Evolutionary conservation across 1,139 yeast species (phyloP).

Genomic region (Geotrichum reessii): DNA sequence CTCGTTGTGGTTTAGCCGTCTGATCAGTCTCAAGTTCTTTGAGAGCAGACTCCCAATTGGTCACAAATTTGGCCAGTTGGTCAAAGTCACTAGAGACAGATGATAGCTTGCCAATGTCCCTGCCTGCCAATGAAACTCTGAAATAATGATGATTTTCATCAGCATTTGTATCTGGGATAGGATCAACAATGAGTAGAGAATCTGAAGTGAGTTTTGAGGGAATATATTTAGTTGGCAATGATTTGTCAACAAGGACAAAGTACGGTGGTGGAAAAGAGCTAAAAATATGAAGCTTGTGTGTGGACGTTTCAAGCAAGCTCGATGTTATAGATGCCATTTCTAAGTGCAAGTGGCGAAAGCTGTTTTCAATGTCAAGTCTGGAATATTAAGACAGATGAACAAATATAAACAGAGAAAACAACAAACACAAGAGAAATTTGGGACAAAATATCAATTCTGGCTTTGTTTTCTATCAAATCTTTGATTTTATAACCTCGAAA

Average conservation of each 20-base stretch:
- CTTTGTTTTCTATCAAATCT: no score
- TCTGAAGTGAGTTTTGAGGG: slow-evolving; percentile 1
- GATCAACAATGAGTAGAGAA: slow-evolving; percentile 2
- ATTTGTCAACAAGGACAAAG: slow-evolving; percentile 8
- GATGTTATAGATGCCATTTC: neutral
- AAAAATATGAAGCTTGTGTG: slow-evolving; percentile 12
- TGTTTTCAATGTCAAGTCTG: no score
- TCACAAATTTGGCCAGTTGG: slow-evolving; percentile 8
- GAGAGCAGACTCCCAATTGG: slow-evolving; percentile 5
- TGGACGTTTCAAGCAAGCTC: slow-evolving; percentile 10
- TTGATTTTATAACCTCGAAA: no score
- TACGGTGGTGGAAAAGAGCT: slow-evolving; percentile 8
- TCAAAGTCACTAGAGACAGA: neutral
- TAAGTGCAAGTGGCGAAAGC: neutral
- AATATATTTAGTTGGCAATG: slow-evolving; percentile 9
- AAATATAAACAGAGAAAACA: neutral
- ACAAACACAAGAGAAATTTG: neutral
- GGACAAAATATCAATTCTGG: no score
- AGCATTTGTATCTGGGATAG: neutral
- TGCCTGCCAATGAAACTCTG: neutral
- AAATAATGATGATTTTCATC: slow-evolving; percentile 3
- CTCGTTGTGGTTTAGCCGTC: neutral
- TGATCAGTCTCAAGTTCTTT: neutral
- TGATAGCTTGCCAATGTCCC: neutral
- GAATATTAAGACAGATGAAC: neutral